These are phyloP conservation scores for Colletotrichum gloeosporioides DNA, from an alignment of 2,329 filamentous ascomycete genomes.

Conservation along the genomic window DNA sequence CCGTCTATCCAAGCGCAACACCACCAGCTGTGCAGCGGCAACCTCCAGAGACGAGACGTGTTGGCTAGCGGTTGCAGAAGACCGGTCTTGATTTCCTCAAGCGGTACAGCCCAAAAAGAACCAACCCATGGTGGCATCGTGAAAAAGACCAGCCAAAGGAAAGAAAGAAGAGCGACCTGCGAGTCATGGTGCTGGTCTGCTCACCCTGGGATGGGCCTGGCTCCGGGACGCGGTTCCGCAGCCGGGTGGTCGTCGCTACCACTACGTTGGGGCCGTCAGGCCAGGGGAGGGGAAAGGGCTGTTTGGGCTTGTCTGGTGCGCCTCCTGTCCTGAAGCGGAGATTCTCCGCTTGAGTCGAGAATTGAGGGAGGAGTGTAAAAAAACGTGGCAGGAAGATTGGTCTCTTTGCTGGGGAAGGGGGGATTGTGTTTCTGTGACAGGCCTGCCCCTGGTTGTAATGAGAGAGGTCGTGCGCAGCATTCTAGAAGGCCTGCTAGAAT, in stretches of 20 bases:
- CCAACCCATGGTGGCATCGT: background rate
- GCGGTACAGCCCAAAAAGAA: background rate
- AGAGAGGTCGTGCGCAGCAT: conserved; percentile 14
- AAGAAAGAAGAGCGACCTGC: background rate
- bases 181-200: conserved; percentile 7
- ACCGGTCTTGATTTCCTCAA: background rate
- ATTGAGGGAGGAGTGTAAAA: background rate
- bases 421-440: conserved; percentile 16
- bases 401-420: background rate
- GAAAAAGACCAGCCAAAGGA: background rate
- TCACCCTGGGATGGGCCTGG: conserved; percentile 1
- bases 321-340: conserved; percentile 7
- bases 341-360: conserved; percentile 16
- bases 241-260: conserved; percentile 16
- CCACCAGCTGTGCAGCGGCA: background rate
- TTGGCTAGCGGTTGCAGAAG: background rate
- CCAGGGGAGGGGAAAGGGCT: background rate
- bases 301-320: background rate
- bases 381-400: conserved; percentile 20
- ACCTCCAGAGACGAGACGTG: background rate
- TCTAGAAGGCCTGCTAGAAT: conserved; percentile 17
- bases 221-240: conserved; percentile 10
- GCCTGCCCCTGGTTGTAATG: conserved; percentile 3
- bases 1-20: background rate
- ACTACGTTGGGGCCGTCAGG: conserved; percentile 14